A percentile compares a stretch with the other conserved stretches of the same genome.
phyloP scores from a whole-genome alignment of 768 basidiomycete genomes.

The Harrya chromipes region DNA sequence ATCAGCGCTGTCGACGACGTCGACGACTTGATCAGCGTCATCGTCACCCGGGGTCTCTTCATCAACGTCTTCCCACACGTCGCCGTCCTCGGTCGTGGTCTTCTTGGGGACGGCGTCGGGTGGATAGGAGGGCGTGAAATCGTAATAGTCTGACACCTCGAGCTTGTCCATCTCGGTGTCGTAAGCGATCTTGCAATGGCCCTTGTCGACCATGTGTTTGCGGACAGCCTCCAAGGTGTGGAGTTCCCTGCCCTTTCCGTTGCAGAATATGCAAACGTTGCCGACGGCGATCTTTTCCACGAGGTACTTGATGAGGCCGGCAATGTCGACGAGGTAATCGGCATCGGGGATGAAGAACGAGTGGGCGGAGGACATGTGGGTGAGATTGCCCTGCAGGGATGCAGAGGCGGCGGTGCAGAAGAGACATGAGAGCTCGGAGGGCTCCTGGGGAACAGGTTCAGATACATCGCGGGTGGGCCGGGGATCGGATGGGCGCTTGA shows the following conservation, averaged over 20 bases:
- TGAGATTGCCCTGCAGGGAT: slow-evolving; percentile 62
- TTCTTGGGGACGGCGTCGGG: slow-evolving; percentile 24
- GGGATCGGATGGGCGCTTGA: slow-evolving; percentile 38
- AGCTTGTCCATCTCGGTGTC: slow-evolving; percentile 75
- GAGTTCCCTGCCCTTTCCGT: slow-evolving; percentile 78
- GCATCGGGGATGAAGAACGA: slow-evolving; percentile 97
- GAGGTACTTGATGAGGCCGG: slow-evolving; percentile 80
- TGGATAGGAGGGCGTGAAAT: slow-evolving; percentile 82
- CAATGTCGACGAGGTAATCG: slow-evolving; percentile 81
- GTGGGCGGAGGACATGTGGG: slow-evolving; percentile 85
- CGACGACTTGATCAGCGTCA: slow-evolving; percentile 15
- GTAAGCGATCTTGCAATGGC: slow-evolving; percentile 95
- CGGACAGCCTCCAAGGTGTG: slow-evolving; percentile 82
- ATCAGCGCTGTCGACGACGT: slow-evolving; percentile 7
- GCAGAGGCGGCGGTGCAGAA: slow-evolving; percentile 66
- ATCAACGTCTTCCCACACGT: slow-evolving; percentile 37
- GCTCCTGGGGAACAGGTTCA: slow-evolving; percentile 4
- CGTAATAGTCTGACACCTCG: slow-evolving; percentile 91
- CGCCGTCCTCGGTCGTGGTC: slow-evolving; percentile 33
- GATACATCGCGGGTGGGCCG: not conserved
- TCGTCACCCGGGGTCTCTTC: slow-evolving; percentile 35
- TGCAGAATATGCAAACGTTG: slow-evolving; percentile 91
- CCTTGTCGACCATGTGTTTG: slow-evolving; percentile 95
- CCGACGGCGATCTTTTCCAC: slow-evolving; percentile 93
- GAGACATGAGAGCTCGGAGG: slow-evolving; percentile 70